Evolutionary conservation across 23 red algal species (phyloP).

Genomic region (Gracilaria caudata): DNA sequence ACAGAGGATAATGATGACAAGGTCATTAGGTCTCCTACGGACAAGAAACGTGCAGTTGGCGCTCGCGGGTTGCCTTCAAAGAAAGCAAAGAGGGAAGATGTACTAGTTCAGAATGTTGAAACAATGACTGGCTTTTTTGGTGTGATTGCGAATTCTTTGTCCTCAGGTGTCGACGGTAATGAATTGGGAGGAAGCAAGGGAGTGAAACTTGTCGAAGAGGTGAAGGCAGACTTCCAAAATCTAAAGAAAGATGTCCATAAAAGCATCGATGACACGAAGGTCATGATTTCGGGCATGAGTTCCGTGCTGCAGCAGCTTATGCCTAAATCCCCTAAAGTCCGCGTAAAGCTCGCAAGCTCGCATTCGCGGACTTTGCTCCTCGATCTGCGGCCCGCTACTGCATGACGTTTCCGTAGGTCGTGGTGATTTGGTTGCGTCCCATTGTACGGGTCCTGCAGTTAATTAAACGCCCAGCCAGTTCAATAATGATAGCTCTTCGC

Average conservation of each 20-base stretch:
- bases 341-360: slow-evolving; percentile 2
- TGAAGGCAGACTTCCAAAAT: background rate
- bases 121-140: background rate
- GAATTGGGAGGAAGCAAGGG: background rate
- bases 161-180: background rate
- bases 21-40: background rate
- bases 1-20: background rate
- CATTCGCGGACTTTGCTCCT: background rate
- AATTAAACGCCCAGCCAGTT: slow-evolving; percentile 15
- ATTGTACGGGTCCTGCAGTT: background rate
- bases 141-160: slow-evolving; percentile 23
- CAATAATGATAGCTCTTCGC: background rate
- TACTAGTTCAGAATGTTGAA: background rate
- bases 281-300: too few species aligned
- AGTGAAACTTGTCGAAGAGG: background rate
- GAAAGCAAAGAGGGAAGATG: slow-evolving; percentile 23
- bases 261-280: too few species aligned
- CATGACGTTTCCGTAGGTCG: background rate
- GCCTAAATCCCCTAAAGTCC: background rate
- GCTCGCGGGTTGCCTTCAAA: background rate
- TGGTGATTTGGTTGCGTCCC: slow-evolving; percentile 7
- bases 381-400: background rate
- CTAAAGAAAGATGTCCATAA: too few species aligned
- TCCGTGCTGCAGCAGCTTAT: background rate
- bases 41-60: background rate